These are phyloP conservation scores for Penicillium cosmopolitanum DNA, from an alignment of 495 filamentous ascomycete species.

Conservation along the genomic window DNA sequence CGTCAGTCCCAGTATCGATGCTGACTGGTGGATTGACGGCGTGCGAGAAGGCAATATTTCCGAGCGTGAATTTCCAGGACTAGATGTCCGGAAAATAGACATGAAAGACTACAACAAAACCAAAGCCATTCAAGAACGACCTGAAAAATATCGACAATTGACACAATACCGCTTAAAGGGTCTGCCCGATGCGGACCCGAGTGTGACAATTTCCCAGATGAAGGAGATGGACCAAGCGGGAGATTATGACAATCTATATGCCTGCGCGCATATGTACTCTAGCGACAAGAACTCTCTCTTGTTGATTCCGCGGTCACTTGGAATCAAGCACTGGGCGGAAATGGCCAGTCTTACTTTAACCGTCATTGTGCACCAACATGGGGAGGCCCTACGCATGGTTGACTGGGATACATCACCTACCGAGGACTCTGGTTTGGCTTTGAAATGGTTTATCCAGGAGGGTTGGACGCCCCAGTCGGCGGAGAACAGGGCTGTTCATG, in stretches of 20 bases:
- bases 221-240: conserved; percentile 32
- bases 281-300: conserved; percentile 71
- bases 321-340: conserved; percentile 53
- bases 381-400: conserved; percentile 44
- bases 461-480: conserved; percentile 58
- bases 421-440: conserved; percentile 28
- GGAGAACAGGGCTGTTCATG: conserved; percentile 60
- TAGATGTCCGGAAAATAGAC: conserved; percentile 67
- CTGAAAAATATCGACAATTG: conserved; percentile 62
- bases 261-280: conserved; percentile 67
- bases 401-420: conserved; percentile 30
- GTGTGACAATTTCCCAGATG: conserved; percentile 15
- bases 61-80: conserved; percentile 57
- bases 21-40: conserved; percentile 47
- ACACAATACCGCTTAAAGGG: conserved; percentile 59
- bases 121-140: conserved; percentile 37
- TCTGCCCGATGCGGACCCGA: conserved; percentile 30
- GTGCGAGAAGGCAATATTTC: conserved; percentile 26
- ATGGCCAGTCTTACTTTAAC: conserved; percentile 66
- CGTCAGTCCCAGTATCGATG: conserved; percentile 47
- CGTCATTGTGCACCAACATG: conserved; percentile 61
- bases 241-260: conserved; percentile 59
- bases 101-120: conserved; percentile 58
- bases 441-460: conserved; percentile 73
- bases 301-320: conserved; percentile 62